Evolutionary conservation across 768 basidiomycete species (phyloP).

Genomic region (Phylloporus arenicola): DNA sequence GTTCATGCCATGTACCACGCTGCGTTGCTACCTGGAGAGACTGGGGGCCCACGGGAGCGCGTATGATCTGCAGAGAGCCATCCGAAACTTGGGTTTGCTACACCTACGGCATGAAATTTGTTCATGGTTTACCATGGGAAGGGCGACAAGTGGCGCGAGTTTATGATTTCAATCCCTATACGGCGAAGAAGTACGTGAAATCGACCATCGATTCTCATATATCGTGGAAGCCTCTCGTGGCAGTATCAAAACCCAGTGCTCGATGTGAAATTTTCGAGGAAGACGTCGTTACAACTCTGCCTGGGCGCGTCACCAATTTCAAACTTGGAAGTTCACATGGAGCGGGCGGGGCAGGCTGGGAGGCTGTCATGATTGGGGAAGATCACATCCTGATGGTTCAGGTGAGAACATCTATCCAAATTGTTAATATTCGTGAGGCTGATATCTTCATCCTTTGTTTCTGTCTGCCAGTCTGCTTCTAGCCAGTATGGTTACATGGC

Average conservation of each 20-base stretch:
- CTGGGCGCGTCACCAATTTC: conserved; percentile 23
- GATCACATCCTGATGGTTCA: conserved; percentile 32
- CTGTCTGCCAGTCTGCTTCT: conserved; percentile 7
- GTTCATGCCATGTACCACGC: conserved; percentile 1
- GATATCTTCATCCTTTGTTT: background rate
- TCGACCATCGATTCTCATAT: conserved; percentile 4
- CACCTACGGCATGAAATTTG: conserved; percentile 32
- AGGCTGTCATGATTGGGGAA: conserved; percentile 34
- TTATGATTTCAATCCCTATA: conserved; percentile 33
- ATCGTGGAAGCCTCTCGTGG: conserved; percentile 18
- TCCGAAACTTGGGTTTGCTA: conserved; percentile 34
- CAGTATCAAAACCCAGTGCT: conserved; percentile 3
- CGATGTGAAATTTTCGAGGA: conserved; percentile 15
- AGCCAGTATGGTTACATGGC: conserved; percentile 24
- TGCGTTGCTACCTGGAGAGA: conserved; percentile 20
- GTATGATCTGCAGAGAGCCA: conserved; percentile 24
- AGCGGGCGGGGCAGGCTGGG: conserved; percentile 19
- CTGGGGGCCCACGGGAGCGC: conserved; percentile 31
- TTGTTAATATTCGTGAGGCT: background rate
- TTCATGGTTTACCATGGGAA: conserved; percentile 23
- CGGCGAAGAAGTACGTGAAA: conserved; percentile 12
- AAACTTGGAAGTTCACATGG: conserved; percentile 4
- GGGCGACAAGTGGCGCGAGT: conserved; percentile 16
- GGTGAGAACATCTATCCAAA: conserved; percentile 12
- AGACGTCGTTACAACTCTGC: conserved; percentile 25